Percentiles rank a stretch among this genome's conserved stretches.
Conservation (phyloP, 768 basidiomycete species). For the Mycena vitilis region DNA sequence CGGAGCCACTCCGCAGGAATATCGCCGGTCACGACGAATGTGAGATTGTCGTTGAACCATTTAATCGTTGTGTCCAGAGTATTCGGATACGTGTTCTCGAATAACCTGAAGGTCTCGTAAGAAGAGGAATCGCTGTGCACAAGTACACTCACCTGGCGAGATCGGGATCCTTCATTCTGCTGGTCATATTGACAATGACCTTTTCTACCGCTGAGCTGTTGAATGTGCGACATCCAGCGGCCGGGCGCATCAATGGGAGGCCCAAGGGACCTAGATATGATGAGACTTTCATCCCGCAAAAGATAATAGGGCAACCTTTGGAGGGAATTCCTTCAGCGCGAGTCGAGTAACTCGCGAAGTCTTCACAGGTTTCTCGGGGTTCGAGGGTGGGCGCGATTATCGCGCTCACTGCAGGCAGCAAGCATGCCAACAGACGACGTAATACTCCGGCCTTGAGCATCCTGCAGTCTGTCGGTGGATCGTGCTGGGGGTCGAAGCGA, state of each 20-base stretch:
- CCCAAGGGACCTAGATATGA: slow-evolving; percentile 51
- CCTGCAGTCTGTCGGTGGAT: too few species aligned
- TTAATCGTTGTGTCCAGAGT: slow-evolving; percentile 68
- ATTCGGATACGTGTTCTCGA: slow-evolving; percentile 68
- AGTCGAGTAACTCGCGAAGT: slow-evolving; percentile 24
- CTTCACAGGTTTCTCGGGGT: not conserved
- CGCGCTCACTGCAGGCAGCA: not conserved
- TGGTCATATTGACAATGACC: slow-evolving; percentile 60
- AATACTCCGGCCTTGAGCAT: too few species aligned
- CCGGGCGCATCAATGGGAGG: slow-evolving; percentile 65
- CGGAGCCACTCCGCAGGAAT: slow-evolving; percentile 65
- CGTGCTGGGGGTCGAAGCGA: too few species aligned
- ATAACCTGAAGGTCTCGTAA: slow-evolving; percentile 41
- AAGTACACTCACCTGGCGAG: slow-evolving; percentile 49
- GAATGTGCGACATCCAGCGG: slow-evolving; percentile 61
- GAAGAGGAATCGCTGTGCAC: too few species aligned
- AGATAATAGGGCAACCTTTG: not conserved
- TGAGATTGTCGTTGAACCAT: slow-evolving; percentile 61
- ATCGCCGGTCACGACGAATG: slow-evolving; percentile 67
- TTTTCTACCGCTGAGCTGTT: slow-evolving; percentile 64
- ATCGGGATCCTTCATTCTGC: slow-evolving; percentile 62
- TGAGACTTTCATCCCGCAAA: not conserved
- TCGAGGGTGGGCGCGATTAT: not conserved
- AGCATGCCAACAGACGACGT: not conserved
- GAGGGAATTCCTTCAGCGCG: slow-evolving; percentile 23